phyloP scores from a whole-genome alignment of 2,329 filamentous ascomycete genomes.

The Aspergillus puulaauensis region DNA sequence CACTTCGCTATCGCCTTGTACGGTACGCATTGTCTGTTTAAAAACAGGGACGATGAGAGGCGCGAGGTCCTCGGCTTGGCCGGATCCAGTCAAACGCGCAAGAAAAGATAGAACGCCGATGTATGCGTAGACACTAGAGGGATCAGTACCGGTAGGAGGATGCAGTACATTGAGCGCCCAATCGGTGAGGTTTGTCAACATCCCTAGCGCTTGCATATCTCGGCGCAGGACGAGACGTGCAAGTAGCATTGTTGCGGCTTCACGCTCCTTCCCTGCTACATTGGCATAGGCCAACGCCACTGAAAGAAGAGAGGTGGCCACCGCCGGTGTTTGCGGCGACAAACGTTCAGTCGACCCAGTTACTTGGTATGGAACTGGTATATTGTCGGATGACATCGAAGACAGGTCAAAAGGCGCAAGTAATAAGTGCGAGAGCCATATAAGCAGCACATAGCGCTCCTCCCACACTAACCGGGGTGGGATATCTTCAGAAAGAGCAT shows the following conservation, averaged over 20 bases:
- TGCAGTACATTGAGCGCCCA: conserved; percentile 69
- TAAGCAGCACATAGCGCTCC: conserved; percentile 79
- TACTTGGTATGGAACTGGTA: conserved; percentile 37
- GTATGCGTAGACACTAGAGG: conserved; percentile 66
- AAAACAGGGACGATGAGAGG: conserved; percentile 67
- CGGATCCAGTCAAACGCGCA: conserved; percentile 69
- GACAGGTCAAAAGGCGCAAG: conserved; percentile 87
- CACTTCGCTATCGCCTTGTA: conserved; percentile 50
- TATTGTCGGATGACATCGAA: conserved; percentile 66
- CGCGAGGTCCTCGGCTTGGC: conserved; percentile 73
- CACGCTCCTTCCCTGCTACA: conserved; percentile 79
- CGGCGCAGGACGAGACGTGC: conserved; percentile 78
- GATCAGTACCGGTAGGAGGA: conserved; percentile 38
- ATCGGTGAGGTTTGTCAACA: conserved; percentile 66
- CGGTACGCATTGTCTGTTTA: conserved; percentile 59
- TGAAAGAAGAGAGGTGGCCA: conserved; percentile 69
- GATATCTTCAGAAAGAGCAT: conserved; percentile 18
- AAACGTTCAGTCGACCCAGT: conserved; percentile 40
- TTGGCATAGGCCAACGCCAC: conserved; percentile 71
- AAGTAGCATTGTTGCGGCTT: conserved; percentile 80
- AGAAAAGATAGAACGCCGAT: conserved; percentile 80
- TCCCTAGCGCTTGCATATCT: conserved; percentile 79
- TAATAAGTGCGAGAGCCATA: conserved; percentile 83
- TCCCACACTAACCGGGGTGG: conserved; percentile 68
- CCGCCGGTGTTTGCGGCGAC: conserved; percentile 63